Evolutionary conservation across 75 land plant genomes (phyloP), one percentile per base, ranked within the genome.

Genomic region (Larix kaempferi): DNA sequence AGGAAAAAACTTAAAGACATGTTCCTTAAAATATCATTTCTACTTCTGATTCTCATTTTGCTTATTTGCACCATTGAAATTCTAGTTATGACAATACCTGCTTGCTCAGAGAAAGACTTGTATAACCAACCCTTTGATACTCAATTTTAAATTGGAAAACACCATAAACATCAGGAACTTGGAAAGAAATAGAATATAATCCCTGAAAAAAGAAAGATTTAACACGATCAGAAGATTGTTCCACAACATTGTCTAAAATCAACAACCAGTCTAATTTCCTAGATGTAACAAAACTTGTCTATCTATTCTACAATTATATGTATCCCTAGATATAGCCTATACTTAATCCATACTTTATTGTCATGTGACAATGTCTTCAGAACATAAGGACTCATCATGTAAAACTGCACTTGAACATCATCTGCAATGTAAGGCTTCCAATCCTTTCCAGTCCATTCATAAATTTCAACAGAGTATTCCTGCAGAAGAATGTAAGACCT

Each of bases 381-480:
- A 60, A 97, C 91, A 85, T 97, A 97, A 37, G 99, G 99, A 75
- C 99, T 97, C 99, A 97, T 97, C 99, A 97, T 95, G 85, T 95
- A 97, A 77, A 97, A 97, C 78, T 97, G 98, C 57, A 97, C 94
- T 84, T 97, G 99, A 52, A 97, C 98, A 82, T 97, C 99, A 88
- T 95, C 85, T 19, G 99, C 89, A 52, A 89, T 84, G 74, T 97
- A 97, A 79, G 99, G 99, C 73, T 88, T 86, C 99, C 99, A 97
- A 71, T 84, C 88, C 62, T 82, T 86, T 35, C 99, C 99, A 78
- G 92, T 91, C 99, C 99, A 97, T 79, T 97, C 99, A 82, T 91
- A 84, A 57, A 97, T 92, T 80, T 97, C 99, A 66, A 97, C 81
- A 22, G 98, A 97, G 27, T 85, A 97, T 83, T 93, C 92, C 99